Percentiles rank a stretch among this genome's conserved stretches.
These are phyloP conservation scores for Lachancea nothofagi DNA, from an alignment of 805 yeast species.

Conservation along the genomic window DNA sequence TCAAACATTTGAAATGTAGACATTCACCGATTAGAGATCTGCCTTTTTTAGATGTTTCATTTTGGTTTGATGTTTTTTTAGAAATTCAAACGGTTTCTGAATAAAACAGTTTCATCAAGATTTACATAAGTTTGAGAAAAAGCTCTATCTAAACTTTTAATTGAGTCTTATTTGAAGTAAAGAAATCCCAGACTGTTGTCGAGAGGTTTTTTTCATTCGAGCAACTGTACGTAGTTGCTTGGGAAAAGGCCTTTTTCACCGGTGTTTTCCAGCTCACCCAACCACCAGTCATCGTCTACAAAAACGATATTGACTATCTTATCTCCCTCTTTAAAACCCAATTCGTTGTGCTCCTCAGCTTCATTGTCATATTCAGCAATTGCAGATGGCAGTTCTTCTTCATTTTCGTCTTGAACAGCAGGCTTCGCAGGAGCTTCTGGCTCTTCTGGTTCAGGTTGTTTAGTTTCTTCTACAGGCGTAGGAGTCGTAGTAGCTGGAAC, in stretches of 20 bases:
- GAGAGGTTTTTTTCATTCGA: conserved; percentile 4
- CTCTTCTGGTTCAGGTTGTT: too few species aligned
- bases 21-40: not conserved
- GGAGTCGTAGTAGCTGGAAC: conserved; percentile 11
- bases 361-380: conserved; percentile 84
- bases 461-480: not conserved
- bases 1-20: too few species aligned
- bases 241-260: conserved; percentile 89
- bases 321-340: conserved; percentile 80
- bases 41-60: not conserved
- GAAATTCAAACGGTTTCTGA: not conserved
- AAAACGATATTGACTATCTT: conserved; percentile 75
- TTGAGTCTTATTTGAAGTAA: not conserved
- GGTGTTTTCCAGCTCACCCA: conserved; percentile 58
- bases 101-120: too few species aligned
- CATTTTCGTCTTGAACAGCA: not conserved
- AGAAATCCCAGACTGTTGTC: not conserved
- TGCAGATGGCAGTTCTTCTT: conserved; percentile 42
- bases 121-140: too few species aligned
- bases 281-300: conserved; percentile 97
- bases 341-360: conserved; percentile 89
- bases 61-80: not conserved
- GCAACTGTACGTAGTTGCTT: conserved; percentile 63
- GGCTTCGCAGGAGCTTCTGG: conserved; percentile 1
- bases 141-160: too few species aligned